Evolutionary conservation across 176 grass and related monocot genomes (phyloP), one percentile per base, ranked within the genome.

Genomic region (Cocos nucifera): DNA sequence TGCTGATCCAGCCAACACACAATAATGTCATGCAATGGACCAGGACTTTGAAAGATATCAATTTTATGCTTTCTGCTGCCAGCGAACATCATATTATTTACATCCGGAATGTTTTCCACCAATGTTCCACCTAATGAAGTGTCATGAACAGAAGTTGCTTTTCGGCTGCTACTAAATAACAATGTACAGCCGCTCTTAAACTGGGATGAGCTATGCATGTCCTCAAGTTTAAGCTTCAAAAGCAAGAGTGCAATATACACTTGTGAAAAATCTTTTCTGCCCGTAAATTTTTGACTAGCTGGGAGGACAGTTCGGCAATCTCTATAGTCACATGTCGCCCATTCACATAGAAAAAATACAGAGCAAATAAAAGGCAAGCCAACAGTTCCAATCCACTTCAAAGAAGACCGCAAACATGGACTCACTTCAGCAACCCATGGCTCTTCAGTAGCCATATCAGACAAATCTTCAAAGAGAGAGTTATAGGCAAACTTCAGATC

Each of bases 1-100:
- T 92, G 87, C 59, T 98, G 93, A 80, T 98, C 94, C 56, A 98
- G 71, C 94, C 94, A 98, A 67, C 94, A 98, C 19, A 93, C 94
- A 35, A 98, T 80, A 30, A 98, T 86, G 51, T 98, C 94, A 56
- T 98, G 94, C 69, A 98, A 61, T 51, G 94, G 94, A 63, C 94
- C 94, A 70, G 94, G 94, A 54, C 94, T 93, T 78, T 79, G 78
- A 72, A 89, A 91, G 27, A 89, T 73, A 72, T 83, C 79, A 61
- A 70, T 86, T 44, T 51, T 83, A 50, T 66, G 78, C 73, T 80
- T 96, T 79, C 69, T 90, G 29, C 91, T 83, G 17, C 64, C 56
- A 54, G 83, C 51, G 56, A 19, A 76, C 53, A 80, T 89, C 32
- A 24, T 50, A 56, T 72, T 75, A 70, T 22, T 77, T 75, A 61